Evolutionary conservation across 768 basidiomycete genomes (phyloP).

Genomic region (Tremella mesenterica): DNA sequence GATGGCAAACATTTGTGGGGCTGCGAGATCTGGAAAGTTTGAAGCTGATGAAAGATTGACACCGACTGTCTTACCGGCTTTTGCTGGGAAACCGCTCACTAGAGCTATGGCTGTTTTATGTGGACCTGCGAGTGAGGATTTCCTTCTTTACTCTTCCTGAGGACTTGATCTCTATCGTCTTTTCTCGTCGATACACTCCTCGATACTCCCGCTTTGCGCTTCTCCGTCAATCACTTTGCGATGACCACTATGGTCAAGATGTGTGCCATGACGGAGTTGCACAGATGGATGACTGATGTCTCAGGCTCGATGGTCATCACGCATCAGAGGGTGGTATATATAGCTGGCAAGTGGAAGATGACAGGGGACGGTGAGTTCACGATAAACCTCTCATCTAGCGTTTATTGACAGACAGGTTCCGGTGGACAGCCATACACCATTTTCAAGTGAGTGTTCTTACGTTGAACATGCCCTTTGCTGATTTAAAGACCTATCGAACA

Average conservation of each 20-base stretch:
- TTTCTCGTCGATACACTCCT: no score
- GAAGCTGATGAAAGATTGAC: no score
- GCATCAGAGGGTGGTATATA: constrained; percentile 56
- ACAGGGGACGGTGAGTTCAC: constrained; percentile 68
- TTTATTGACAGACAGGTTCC: constrained; percentile 54
- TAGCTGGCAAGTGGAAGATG: constrained; percentile 70
- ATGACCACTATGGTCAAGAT: no score
- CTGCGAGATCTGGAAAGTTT: no score
- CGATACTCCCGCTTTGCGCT: no score
- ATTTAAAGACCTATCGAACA: constrained; percentile 64
- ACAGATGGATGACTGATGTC: constrained; percentile 4
- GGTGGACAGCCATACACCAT: constrained; percentile 77
- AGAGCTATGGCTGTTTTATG: constrained; percentile 60
- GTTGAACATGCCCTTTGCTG: neutral
- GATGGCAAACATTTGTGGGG: no score
- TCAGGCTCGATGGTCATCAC: constrained; percentile 55
- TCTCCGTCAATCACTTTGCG: no score
- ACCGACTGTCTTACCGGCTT: constrained; percentile 50
- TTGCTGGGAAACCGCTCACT: constrained; percentile 60
- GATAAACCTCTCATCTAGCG: neutral
- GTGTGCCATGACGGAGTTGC: neutral
- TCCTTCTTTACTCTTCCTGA: no score
- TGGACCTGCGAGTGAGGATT: constrained; percentile 59
- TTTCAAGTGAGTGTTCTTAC: no score
- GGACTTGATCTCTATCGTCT: no score